Conservation (phyloP, 1,284 basidiomycete species). For the Ceratobasidium sp. region DNA sequence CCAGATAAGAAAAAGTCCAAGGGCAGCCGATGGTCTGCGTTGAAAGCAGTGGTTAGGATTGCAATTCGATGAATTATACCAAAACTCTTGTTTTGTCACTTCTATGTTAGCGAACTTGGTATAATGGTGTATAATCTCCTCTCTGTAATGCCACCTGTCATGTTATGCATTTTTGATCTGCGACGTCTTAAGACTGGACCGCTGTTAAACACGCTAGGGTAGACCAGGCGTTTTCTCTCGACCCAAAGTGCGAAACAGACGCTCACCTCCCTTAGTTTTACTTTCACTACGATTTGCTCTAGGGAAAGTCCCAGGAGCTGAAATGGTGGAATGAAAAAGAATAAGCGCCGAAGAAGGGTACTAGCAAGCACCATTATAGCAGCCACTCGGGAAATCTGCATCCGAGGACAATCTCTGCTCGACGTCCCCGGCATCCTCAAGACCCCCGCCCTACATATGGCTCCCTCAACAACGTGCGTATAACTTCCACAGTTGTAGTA, state of each 20-base stretch:
- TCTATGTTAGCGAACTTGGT: too few species aligned
- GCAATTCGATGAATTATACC: constrained; percentile 17
- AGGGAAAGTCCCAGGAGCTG: too few species aligned
- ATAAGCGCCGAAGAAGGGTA: not conserved
- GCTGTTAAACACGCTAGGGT: too few species aligned
- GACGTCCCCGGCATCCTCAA: constrained; percentile 56
- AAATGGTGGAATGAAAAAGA: not conserved
- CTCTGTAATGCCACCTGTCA: too few species aligned
- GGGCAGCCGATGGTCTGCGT: constrained; percentile 9
- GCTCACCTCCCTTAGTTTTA: not conserved
- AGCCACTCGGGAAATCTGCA: constrained; percentile 35
- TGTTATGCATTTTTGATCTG: not conserved
- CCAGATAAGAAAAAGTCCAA: constrained; percentile 22
- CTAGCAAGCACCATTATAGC: constrained; percentile 11
- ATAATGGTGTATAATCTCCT: too few species aligned
- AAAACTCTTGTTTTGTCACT: not conserved
- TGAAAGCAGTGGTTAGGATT: constrained; percentile 11
- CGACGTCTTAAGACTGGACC: not conserved
- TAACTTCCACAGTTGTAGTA: constrained; percentile 55
- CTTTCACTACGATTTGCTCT: too few species aligned
- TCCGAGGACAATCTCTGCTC: constrained; percentile 38
- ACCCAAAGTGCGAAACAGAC: not conserved
- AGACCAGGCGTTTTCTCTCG: too few species aligned
- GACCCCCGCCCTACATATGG: constrained; percentile 61
- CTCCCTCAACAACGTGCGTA: constrained; percentile 75